These are phyloP conservation scores for Boletus huronensis DNA, from an alignment of 768 basidiomycete genomes.

Conservation along the genomic window DNA sequence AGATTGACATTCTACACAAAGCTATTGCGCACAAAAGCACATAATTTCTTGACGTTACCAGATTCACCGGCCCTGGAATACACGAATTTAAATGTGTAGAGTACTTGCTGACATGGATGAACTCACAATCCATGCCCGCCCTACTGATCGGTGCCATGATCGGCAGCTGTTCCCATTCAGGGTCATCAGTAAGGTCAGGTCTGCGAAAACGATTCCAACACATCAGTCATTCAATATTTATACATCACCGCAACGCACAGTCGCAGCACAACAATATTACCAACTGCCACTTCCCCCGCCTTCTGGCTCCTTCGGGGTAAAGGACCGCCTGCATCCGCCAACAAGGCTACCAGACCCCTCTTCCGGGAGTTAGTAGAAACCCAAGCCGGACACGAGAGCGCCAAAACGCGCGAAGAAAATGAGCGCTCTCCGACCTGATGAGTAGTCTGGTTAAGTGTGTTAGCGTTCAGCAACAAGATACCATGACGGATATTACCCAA, in stretches of 20 bases:
- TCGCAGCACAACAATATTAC: conserved; percentile 48
- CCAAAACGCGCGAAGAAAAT: conserved; percentile 44
- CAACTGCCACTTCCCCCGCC: conserved; percentile 42
- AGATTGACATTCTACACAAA: conserved; percentile 41
- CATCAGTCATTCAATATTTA: not conserved
- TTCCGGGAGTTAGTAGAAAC: conserved; percentile 28
- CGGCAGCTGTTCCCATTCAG: conserved; percentile 45
- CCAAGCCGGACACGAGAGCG: conserved; percentile 41
- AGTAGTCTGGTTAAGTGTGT: conserved; percentile 13
- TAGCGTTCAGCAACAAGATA: not conserved
- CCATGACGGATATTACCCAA: conserved; percentile 39
- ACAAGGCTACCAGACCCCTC: conserved; percentile 42
- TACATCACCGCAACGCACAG: conserved; percentile 37
- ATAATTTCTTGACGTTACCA: conserved; percentile 56
- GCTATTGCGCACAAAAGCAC: conserved; percentile 53
- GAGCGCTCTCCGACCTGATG: conserved; percentile 35
- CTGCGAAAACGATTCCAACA: conserved; percentile 31
- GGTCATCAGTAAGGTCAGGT: conserved; percentile 49
- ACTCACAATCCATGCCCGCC: conserved; percentile 51
- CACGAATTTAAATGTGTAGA: not conserved
- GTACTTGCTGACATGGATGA: not conserved
- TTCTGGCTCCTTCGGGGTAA: conserved; percentile 32
- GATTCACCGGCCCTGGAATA: conserved; percentile 53
- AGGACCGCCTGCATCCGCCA: conserved; percentile 46
- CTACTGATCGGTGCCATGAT: conserved; percentile 43